Base-by-base conservation (phyloP, 1,284 basidiomycete genomes). In the Volvariella surrecta region DNA sequence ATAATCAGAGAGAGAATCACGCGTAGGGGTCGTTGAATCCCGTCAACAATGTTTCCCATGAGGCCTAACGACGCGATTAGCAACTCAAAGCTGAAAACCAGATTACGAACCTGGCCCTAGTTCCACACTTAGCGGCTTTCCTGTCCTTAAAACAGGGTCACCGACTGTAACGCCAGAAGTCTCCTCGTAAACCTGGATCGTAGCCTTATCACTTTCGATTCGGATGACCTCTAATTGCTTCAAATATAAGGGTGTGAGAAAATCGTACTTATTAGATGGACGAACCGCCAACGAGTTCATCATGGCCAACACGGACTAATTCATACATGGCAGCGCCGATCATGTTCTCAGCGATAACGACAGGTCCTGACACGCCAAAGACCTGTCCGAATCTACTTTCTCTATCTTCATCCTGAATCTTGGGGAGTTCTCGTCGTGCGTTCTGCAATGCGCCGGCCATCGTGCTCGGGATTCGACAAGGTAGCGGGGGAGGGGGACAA, bases 131-230 rank as follows among this genome's bases (percentile, higher is more conserved):
- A 99, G 78, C 31, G 95, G 95, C 65, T 99, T 99, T 48, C 95
- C 95, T 35, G 95, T 99, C 47, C 94, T 77, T 58, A 99, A 70
- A 11, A 99, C 96, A 45, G 95, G 95, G 70, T 99, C 95, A 37
- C 95, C 95, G 46, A 99, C 93, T 13, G 92, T 96, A 42, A 99
- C 91, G 54, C 94, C 93, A 41, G 94, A 94, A 3, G 93, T 97
- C 71, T 97, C 94, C 63, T 97, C 96, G 61, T 99, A 99, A n/a
- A 99, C 96, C 67, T 99, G 96, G 51, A 99, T 98, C 6, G 95
- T 99, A 42, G 91, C 88, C 68, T 97, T 93, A 68, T 96, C 94
- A 47, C 82, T 81, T 57, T 97, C 93, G 66, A 97, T 96, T 59
- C 94, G 80, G 55, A 97, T 97, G 57, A 97, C 93, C 88, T 97